Percentiles rank a stretch among this genome's conserved stretches.
Evolutionary conservation across 2,329 filamentous ascomycete species (phyloP).

Genomic region (Phialemonium atrogriseum): DNA sequence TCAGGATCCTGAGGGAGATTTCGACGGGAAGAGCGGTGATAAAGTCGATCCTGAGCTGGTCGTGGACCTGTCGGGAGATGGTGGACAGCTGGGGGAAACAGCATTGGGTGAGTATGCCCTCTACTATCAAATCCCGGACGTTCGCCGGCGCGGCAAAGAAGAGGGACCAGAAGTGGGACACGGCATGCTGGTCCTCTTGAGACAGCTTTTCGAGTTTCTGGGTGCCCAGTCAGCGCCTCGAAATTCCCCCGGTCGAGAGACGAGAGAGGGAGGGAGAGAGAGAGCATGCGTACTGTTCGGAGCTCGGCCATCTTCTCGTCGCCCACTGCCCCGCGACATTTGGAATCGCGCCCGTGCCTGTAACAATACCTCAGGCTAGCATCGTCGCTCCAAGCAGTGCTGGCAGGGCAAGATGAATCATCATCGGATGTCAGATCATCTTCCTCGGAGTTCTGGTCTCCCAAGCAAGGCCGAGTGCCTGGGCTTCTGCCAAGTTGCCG

Average conservation of each 20-base stretch:
- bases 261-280: conserved; percentile 1
- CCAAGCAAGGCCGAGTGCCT: no score
- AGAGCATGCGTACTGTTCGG: conserved; percentile 58
- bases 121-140: conserved; percentile 91
- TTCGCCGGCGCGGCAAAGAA: conserved; percentile 94
- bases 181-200: conserved; percentile 82
- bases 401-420: no score
- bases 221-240: conserved; percentile 1
- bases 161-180: conserved; percentile 94
- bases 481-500: no score
- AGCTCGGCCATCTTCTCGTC: conserved; percentile 94
- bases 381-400: no score
- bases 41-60: conserved; percentile 97
- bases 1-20: conserved; percentile 87
- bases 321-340: conserved; percentile 86
- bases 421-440: no score
- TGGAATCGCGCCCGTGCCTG: conserved; percentile 85
- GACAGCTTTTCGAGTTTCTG: conserved; percentile 77
- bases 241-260: no score
- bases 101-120: conserved; percentile 91
- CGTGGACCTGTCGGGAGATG: conserved; percentile 81
- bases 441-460: no score
- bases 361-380: no score
- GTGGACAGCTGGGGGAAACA: conserved; percentile 96
- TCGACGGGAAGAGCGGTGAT: conserved; percentile 80